Evolutionary conservation across 306 rosid species (phyloP), one percentile per base, ranked within the genome.

Genomic region (Prosopis cineraria): DNA sequence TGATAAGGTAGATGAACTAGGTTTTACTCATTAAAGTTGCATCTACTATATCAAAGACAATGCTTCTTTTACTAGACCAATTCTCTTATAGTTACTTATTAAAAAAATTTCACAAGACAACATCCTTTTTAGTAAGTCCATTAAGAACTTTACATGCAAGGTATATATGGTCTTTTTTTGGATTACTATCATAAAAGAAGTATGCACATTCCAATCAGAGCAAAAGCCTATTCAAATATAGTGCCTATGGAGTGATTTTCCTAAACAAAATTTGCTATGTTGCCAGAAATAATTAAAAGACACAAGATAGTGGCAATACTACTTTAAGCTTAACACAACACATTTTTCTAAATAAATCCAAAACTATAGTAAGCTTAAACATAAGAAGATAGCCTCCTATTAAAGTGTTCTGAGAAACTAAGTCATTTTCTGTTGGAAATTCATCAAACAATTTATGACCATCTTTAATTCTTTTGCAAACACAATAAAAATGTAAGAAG

Each of bases 71-170:
- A 83, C 77, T 84, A 76, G 17, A 53, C 88, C 87, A 74, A 45
- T 80, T 73, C 80, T 87, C 48, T 91, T 91, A 77, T 85, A 87
- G 69, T 81, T 88, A 25, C 79, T 81, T 25, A 87, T 86, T 47
- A n/a, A 92, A 80, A 79, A 95, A 92, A 71, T 90, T 92, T 90
- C 93, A 92, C n/a, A 86, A 33, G 16, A 90, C 85, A 39, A 88
- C 90, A 87, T 92, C 90, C 80, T 83, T 88, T 58, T 77, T 77
- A 25, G 82, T 20, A 56, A 88, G 72, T 45, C 87, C 85, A 78
- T 90, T 76, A 14, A 88, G 88, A 41, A 85, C 77, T 47, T 20
- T 30, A 16, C 66, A 81, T 1, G 85, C 91, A 48, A 79, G 72
- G 52, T 64, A 58, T 19, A 88, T 31, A 59, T 60, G 45, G 48